Evolutionary conservation across 768 basidiomycete species (phyloP), one percentile per base, ranked within the genome.

Genomic region (Tricholoma sp.): DNA sequence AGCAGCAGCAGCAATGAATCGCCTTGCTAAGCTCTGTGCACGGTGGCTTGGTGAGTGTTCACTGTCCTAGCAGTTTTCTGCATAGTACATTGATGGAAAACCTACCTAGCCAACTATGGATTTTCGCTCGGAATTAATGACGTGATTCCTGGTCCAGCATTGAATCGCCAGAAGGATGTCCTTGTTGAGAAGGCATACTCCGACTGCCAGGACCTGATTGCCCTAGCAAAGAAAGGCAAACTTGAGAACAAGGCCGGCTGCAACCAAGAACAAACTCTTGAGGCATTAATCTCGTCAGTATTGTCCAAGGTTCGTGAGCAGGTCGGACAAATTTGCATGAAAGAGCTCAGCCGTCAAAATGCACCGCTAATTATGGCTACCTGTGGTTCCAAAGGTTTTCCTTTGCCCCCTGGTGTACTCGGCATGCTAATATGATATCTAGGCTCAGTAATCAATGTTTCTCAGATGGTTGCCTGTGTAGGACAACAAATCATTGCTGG

Each of bases 391-490:
- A 98, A 98, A 81, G 97, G 96, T 91, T 12, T 24, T 33, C 20
- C 50, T 10, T 8, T 53, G 28, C 18, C 36, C 18, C 17, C 42
- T 34, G 17, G 44, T 54, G 28, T 9, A 6, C 29, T 50, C 8
- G 12, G 24, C 53, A 32, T 37, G 11, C 33, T 57, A 9, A 50
- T 12, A 33, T 12, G 42, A 0, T 55, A 6, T 32, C 17, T 53
- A 75, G 96, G 97, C 70, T 98, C 97, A 65, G 91, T 94, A 59
- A 96, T 99, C 74, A 99, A 99, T 72, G 97, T 99, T 54, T 96
- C 94, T 20, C 97, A 99, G 74, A 99, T 99, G 97, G 96, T 98
- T 53, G 97, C 96, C 66, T 98, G 96, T 83, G 97, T 99, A 63
- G 97, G 97, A 5, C 97, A 99, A 67, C 97, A 99, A 69, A 98